These are phyloP conservation scores for Urochloa ruziziensis DNA, from an alignment of 176 grass and related monocot genomes.

Conservation along the genomic window DNA sequence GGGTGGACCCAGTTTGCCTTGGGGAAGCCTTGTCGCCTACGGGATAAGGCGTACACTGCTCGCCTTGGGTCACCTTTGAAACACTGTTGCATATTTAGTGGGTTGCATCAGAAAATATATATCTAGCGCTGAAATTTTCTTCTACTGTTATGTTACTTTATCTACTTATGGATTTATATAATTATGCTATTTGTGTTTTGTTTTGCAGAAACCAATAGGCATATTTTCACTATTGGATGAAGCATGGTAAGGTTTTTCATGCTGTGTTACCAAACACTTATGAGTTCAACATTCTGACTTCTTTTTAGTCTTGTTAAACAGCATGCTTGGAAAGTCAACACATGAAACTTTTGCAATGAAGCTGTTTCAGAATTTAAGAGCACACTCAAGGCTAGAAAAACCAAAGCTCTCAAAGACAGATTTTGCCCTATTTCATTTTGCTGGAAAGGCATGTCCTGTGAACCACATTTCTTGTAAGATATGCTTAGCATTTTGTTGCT, in stretches of 20 bases:
- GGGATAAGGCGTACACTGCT: no score
- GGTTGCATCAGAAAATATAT: not conserved
- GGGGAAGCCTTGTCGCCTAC: no score
- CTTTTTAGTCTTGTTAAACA: conserved; percentile 52
- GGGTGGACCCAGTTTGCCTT: no score
- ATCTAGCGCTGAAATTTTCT: not conserved
- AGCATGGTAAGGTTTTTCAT: conserved; percentile 66
- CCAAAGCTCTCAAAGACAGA: conserved; percentile 79
- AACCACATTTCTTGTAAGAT: conserved; percentile 37
- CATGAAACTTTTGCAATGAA: conserved; percentile 76
- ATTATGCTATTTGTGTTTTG: conserved; percentile 26
- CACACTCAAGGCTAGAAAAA: conserved; percentile 72
- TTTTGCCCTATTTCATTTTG: conserved; percentile 76
- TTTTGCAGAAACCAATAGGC: conserved; percentile 89
- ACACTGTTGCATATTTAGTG: not conserved
- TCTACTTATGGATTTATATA: not conserved
- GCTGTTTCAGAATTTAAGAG: conserved; percentile 67
- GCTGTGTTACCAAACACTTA: conserved; percentile 13
- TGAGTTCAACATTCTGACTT: conserved; percentile 39
- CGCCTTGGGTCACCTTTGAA: no score
- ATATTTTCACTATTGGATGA: conserved; percentile 95
- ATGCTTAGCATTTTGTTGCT: conserved; percentile 28
- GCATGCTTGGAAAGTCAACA: conserved; percentile 92
- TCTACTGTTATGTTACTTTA: not conserved
- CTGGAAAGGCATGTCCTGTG: conserved; percentile 77